Conservation (phyloP, 371 early-diverging fungal species). For the Mucor sp. region DNA sequence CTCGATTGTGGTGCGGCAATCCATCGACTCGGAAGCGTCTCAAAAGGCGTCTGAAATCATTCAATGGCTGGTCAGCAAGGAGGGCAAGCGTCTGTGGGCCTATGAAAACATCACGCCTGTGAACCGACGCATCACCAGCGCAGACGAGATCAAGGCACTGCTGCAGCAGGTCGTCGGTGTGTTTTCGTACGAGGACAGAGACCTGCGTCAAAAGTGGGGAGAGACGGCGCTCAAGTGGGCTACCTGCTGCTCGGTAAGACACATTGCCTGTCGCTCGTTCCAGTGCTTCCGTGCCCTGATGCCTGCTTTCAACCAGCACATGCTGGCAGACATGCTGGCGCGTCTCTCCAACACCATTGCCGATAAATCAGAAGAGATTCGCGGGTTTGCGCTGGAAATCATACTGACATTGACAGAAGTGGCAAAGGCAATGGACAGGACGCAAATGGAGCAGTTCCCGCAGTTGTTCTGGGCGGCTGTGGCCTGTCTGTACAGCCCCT, state of each 20-base stretch:
- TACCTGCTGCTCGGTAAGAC: constrained; percentile 87
- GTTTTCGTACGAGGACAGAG: constrained; percentile 64
- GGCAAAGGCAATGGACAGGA: constrained; percentile 58
- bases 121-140: constrained; percentile 47
- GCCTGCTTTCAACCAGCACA: constrained; percentile 76
- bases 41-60: constrained; percentile 62
- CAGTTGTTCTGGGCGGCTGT: constrained; percentile 85
- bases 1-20: constrained; percentile 65
- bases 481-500: constrained; percentile 74
- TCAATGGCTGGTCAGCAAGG: constrained; percentile 64
- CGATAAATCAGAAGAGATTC: constrained; percentile 80
- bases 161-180: constrained; percentile 48
- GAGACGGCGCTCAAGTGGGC: constrained; percentile 90
- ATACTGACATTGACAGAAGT: constrained; percentile 74
- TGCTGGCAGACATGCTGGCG: constrained; percentile 83
- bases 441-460: constrained; percentile 68
- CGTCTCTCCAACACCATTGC: constrained; percentile 86
- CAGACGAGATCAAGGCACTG: constrained; percentile 46
- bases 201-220: constrained; percentile 86
- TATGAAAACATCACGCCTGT: constrained; percentile 79
- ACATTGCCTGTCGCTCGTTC: constrained; percentile 88
- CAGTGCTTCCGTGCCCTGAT: constrained; percentile 83
- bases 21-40: constrained; percentile 60
- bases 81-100: constrained; percentile 79
- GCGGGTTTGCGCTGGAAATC: constrained; percentile 87